These are phyloP conservation scores for Mycena rosella DNA, from an alignment of 768 basidiomycete genomes.

Conservation along the genomic window DNA sequence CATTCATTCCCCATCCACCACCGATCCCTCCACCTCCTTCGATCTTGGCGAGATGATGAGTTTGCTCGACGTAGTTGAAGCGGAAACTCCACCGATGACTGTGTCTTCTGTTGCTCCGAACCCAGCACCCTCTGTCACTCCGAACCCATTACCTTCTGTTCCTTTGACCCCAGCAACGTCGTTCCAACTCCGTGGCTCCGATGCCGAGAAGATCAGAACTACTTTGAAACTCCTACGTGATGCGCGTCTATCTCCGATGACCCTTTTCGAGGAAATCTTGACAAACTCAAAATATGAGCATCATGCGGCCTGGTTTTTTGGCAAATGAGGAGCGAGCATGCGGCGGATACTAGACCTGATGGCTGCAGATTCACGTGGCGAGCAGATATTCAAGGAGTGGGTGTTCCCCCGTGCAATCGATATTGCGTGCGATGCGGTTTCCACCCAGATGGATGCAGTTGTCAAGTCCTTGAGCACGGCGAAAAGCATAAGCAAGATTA, in stretches of 20 bases:
- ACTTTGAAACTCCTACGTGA: neutral
- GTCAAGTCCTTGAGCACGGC: slow-evolving; percentile 3
- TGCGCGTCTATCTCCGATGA: neutral
- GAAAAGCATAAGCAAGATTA: neutral
- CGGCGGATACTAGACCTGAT: neutral
- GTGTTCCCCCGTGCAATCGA: neutral
- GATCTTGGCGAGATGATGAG: neutral
- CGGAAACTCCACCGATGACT: neutral
- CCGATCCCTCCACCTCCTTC: no score
- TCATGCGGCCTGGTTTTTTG: slow-evolving; percentile 3
- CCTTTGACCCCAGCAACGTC: neutral
- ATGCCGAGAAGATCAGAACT: neutral
- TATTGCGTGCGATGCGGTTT: neutral
- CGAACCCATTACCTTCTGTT: no score
- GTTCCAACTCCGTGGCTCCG: neutral
- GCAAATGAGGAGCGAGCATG: neutral
- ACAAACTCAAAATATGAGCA: neutral
- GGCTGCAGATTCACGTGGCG: neutral
- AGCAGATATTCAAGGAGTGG: neutral
- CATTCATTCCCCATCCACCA: no score
- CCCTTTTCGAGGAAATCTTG: neutral
- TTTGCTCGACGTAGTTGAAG: neutral
- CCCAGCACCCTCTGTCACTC: no score
- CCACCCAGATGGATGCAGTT: neutral
- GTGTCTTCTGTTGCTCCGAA: no score